These are phyloP conservation scores for Trypanosoma theileri DNA, from an alignment of 208 protist species.

Conservation along the genomic window DNA sequence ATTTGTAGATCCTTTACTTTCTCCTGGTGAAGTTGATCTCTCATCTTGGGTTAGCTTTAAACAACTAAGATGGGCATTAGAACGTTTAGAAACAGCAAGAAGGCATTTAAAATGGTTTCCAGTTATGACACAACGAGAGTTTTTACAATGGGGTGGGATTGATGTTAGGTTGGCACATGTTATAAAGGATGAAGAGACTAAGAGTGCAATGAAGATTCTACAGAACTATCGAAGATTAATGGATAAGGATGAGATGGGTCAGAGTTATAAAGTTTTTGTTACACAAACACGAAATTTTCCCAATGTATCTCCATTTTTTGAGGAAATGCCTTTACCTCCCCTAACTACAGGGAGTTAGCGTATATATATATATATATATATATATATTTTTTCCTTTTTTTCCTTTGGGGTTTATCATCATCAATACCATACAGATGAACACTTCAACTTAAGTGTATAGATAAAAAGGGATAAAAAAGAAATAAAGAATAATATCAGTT, in stretches of 20 bases:
- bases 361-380: not conserved
- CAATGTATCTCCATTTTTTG: conserved; percentile 83
- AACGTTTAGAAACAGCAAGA: conserved; percentile 79
- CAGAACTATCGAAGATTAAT: conserved; percentile 86
- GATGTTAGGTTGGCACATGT: conserved; percentile 84
- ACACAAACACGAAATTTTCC: conserved; percentile 85
- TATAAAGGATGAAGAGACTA: conserved; percentile 88
- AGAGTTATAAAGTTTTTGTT: conserved; percentile 91
- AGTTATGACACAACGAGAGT: conserved; percentile 81
- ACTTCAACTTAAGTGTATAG: too few species aligned
- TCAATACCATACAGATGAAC: too few species aligned
- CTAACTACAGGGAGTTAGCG: conserved; percentile 24
- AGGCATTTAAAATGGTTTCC: conserved; percentile 86
- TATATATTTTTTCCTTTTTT: too few species aligned
- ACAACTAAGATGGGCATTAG: conserved; percentile 79
- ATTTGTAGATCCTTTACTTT: conserved; percentile 88
- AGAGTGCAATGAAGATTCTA: conserved; percentile 84
- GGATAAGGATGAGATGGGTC: conserved; percentile 84
- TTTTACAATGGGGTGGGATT: conserved; percentile 84
- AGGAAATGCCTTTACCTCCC: conserved; percentile 68
- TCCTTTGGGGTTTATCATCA: too few species aligned
- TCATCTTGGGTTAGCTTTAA: conserved; percentile 89
- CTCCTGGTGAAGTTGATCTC: conserved; percentile 91
- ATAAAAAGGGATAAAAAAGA: too few species aligned
- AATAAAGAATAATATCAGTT: too few species aligned